phyloP scores from a whole-genome alignment of 176 grass and related monocot genomes.

The Metroxylon sagu region DNA sequence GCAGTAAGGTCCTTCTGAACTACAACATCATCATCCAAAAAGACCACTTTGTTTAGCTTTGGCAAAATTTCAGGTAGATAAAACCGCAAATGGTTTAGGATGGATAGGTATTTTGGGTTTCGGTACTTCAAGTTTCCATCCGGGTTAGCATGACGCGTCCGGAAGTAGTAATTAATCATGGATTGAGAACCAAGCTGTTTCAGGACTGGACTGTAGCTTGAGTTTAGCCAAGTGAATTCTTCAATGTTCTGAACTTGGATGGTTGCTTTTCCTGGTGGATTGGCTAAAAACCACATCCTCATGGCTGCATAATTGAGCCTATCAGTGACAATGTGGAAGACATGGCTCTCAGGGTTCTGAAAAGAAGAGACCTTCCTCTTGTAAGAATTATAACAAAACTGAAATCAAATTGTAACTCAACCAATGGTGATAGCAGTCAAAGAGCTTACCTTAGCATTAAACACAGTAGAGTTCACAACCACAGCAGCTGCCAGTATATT shows the following conservation, averaged over 20 bases:
- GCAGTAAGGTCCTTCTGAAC: conserved; percentile 65
- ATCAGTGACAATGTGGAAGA: conserved; percentile 89
- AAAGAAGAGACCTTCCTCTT: conserved; percentile 15
- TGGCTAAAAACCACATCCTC: conserved; percentile 91
- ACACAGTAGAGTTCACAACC: conserved; percentile 79
- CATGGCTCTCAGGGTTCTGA: conserved; percentile 69
- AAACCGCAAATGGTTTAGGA: conserved; percentile 81
- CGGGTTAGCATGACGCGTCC: conserved; percentile 37
- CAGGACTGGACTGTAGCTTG: conserved; percentile 61
- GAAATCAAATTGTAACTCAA: background rate
- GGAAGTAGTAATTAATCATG: conserved; percentile 87
- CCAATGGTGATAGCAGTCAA: conserved; percentile 4
- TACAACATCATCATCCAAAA: conserved; percentile 86
- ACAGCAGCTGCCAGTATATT: conserved; percentile 72
- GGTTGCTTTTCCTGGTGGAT: conserved; percentile 63
- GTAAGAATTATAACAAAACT: background rate
- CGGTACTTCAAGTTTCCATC: conserved; percentile 71
- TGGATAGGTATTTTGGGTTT: conserved; percentile 88
- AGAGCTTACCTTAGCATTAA: conserved; percentile 73
- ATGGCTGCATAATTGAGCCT: conserved; percentile 77
- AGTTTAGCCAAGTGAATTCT: conserved; percentile 85
- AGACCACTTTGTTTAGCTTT: conserved; percentile 72
- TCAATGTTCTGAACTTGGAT: conserved; percentile 73
- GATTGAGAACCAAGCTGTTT: conserved; percentile 66
- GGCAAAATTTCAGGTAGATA: conserved; percentile 81